Conservation (phyloP, 306 rosid genomes). For the Carpinus fangiana region DNA sequence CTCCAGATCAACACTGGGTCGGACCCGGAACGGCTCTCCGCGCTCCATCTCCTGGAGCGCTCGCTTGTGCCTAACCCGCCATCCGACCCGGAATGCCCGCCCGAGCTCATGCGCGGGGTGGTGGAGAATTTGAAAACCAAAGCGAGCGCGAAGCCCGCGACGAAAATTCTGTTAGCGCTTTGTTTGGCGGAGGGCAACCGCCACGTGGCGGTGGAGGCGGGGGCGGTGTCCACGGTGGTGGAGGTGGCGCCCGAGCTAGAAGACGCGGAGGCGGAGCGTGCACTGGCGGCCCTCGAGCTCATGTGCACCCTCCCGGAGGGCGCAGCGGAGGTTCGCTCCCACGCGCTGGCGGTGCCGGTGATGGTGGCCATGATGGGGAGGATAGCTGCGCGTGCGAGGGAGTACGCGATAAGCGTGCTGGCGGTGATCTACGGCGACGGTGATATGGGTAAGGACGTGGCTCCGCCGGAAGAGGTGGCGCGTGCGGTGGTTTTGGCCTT, state of each 20-base stretch:
- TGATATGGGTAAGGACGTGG: constrained; percentile 27
- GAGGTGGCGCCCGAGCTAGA: constrained; percentile 71
- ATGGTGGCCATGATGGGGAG: constrained; percentile 90
- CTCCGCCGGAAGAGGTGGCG: constrained; percentile 95
- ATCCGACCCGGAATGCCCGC: constrained; percentile 69
- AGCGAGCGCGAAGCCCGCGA: constrained; percentile 50
- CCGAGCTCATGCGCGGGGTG: constrained; percentile 63
- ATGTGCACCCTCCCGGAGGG: constrained; percentile 88
- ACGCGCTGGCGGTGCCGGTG: constrained; percentile 87
- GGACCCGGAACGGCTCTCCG: constrained; percentile 47
- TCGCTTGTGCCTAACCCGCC: constrained; percentile 82
- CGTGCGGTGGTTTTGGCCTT: constrained; percentile 87
- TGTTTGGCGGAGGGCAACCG: constrained; percentile 78
- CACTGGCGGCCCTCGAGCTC: constrained; percentile 81
- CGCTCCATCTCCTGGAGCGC: constrained; percentile 77
- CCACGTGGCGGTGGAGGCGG: constrained; percentile 75
- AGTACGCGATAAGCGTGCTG: constrained; percentile 81
- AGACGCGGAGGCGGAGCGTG: constrained; percentile 68
- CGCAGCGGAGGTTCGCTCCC: constrained; percentile 66
- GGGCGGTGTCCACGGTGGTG: constrained; percentile 68
- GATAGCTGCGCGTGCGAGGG: constrained; percentile 76
- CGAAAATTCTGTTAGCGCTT: constrained; percentile 74
- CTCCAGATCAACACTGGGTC: constrained; percentile 62
- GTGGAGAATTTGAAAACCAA: constrained; percentile 36
- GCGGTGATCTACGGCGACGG: constrained; percentile 58